A percentile compares a stretch with the other conserved stretches of the same genome.
phyloP scores from a whole-genome alignment of 176 grass and related monocot genomes.

The Oryza nivara region DNA sequence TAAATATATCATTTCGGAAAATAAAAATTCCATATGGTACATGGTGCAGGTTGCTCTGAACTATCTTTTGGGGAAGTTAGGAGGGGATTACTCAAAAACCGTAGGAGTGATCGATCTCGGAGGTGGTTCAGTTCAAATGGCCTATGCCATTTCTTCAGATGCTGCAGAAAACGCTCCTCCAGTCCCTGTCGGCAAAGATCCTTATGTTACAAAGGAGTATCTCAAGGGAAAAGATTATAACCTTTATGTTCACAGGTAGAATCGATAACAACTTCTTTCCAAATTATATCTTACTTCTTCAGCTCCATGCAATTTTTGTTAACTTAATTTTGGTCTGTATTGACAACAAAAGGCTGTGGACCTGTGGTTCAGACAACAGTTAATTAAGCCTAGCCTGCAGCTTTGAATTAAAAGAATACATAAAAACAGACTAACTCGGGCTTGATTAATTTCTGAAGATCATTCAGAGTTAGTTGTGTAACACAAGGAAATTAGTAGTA shows the following conservation, averaged over 20 bases:
- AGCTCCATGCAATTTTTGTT: too few species aligned
- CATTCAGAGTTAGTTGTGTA: neutral
- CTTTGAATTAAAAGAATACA: neutral
- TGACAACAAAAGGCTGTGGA: too few species aligned
- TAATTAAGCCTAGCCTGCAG: neutral
- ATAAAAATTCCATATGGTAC: too few species aligned
- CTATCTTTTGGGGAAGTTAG: constrained; percentile 46
- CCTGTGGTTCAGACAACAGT: too few species aligned
- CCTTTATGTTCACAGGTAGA: constrained; percentile 55
- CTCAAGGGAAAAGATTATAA: constrained; percentile 39
- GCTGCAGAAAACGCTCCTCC: constrained; percentile 44
- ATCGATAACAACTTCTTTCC: neutral
- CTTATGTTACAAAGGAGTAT: constrained; percentile 40
- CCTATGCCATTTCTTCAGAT: constrained; percentile 48
- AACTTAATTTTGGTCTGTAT: too few species aligned
- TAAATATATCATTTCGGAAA: too few species aligned
- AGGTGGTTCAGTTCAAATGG: constrained; percentile 56
- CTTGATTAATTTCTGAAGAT: neutral
- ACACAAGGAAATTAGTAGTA: too few species aligned
- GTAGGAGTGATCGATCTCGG: constrained; percentile 47
- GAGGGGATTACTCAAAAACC: constrained; percentile 46
- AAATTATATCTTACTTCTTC: neutral
- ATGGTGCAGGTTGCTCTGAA: constrained; percentile 50
- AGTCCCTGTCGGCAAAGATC: neutral
- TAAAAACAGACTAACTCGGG: neutral